Evolutionary conservation across 2,329 filamentous ascomycete genomes (phyloP), one percentile per base, ranked within the genome.

Genomic region (Stagonosporopsis cucurbitacearum): DNA sequence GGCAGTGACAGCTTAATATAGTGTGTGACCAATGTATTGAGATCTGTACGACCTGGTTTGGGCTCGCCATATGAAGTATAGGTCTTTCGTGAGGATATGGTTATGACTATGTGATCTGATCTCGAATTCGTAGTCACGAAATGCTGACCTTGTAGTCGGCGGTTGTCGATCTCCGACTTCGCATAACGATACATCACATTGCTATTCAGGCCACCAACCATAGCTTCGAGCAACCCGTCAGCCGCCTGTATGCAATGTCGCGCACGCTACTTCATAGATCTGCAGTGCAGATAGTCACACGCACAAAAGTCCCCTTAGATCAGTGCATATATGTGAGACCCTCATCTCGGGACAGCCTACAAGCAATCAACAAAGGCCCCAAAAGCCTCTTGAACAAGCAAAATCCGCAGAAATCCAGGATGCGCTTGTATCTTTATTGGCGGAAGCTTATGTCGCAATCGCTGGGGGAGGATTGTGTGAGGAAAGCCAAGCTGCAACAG

Each of bases 1-100:
- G 67, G 63, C 15, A 57, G 65, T 3, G 69, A 71, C 32, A 71
- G 69, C 35, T 55, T 72, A 60, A 72, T 72, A 66, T 43, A 40
- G 26, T 28, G 13, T 28, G 13, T 5, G n/a, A n/a, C 4, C 12
- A 23, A 6, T 23, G 17, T 12, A 37, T 19, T 19, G 9, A 20
- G 19, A 8, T 20, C 17, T 20, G 20, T 20, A 9, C 17, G 35
- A 20, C n/a, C 7, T 37, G 4, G 3, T 19, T 4, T 11, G 6
- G 13, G 19, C 7, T 22, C 15, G 20, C 11, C 19, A n/a, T 25
- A 7, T 19, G 3, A 2, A 39, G 12, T 36, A 8, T 2, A 17
- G 32, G n/a, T 13, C 13, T n/a, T 15, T 35, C 13, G 19, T 19
- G 8, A 19, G 6, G 6, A 19, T 17, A 6, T 2, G 15, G 8